Evolutionary conservation across 1,284 basidiomycete genomes (phyloP).

Genomic region (Trichosporon ovoides): DNA sequence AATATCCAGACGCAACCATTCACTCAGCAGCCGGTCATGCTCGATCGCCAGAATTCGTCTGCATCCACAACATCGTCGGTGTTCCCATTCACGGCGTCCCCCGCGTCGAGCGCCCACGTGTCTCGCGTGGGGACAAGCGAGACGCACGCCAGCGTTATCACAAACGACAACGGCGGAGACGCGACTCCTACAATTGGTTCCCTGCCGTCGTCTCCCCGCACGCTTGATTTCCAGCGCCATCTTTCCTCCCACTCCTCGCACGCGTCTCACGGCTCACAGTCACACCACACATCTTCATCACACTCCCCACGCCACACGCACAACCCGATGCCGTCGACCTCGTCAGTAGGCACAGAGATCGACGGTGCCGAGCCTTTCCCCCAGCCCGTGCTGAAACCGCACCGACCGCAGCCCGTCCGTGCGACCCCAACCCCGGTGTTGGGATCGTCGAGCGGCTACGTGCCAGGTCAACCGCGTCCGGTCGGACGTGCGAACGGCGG

Average conservation of each 20-base stretch:
- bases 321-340: slow-evolving; percentile 4
- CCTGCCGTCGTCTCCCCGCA: slow-evolving; percentile 32
- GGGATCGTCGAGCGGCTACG: slow-evolving; percentile 19
- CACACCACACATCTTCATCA: background rate
- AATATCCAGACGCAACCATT: background rate
- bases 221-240: slow-evolving; percentile 17
- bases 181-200: slow-evolving; percentile 10
- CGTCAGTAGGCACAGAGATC: slow-evolving; percentile 2
- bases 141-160: background rate
- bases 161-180: slow-evolving; percentile 17
- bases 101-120: slow-evolving; percentile 21
- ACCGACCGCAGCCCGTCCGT: slow-evolving; percentile 30
- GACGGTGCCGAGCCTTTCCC: background rate
- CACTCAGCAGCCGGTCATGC: background rate
- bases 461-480: slow-evolving; percentile 43
- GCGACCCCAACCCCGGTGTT: slow-evolving; percentile 26
- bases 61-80: slow-evolving; percentile 19
- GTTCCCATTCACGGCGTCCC: slow-evolving; percentile 30
- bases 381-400: slow-evolving; percentile 33
- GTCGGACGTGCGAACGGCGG: slow-evolving; percentile 24
- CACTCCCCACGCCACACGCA: slow-evolving; percentile 5
- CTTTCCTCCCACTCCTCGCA: background rate
- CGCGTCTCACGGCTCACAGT: background rate
- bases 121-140: background rate
- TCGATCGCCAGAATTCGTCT: slow-evolving; percentile 8